Evolutionary conservation across 2,329 filamentous ascomycete genomes (phyloP), one percentile per base, ranked within the genome.

Genomic region (Macrophomina phaseolina): DNA sequence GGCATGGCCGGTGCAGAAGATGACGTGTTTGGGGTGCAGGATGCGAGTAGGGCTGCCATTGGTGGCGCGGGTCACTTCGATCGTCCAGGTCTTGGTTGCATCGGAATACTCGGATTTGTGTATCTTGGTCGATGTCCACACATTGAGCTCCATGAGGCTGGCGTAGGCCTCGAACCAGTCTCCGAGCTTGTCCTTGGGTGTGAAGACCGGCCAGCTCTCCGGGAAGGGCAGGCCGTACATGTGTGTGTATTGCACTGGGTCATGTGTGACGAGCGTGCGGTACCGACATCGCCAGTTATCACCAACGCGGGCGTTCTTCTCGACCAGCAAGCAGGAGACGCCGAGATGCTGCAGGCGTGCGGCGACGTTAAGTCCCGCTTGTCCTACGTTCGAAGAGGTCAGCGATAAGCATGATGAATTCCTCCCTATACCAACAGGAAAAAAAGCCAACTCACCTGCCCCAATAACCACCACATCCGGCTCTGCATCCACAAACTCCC

Each of bases 161-260:
- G 85, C 89, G 69, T 92, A 91, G 0, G 84, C 79, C 70, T 91
- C 89, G 68, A 91, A 88, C 77, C 87, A 92, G 49, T 90, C 87
- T 1, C 83, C 90, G 0, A 91, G 79, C 72, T 91, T 91, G 75
- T 91, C 89, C 73, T 91, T 91, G 4, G 89, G 88, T 0, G 89
- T 90, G 74, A 90, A 92, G 23, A 90, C 79, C 3, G 89, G 89
- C 89, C 89, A 91, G 64, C 84, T 83, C 0, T 83, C 72, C 0
- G 89, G 90, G 73, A 91, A 92, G 0, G 80, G 78, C 3, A 92
- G 70, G 73, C 90, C 91, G 0, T 89, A 87, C 70, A 74, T 72
- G 68, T 82, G 80, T 62, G 80, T 78, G 65, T 79, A 82, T 75
- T 81, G 89, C 1, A 91, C 86, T 0, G 89, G 88, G 70, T 91